Base-by-base conservation (phyloP, 176 grass and related monocot species). In the Saccharum officinarum region DNA sequence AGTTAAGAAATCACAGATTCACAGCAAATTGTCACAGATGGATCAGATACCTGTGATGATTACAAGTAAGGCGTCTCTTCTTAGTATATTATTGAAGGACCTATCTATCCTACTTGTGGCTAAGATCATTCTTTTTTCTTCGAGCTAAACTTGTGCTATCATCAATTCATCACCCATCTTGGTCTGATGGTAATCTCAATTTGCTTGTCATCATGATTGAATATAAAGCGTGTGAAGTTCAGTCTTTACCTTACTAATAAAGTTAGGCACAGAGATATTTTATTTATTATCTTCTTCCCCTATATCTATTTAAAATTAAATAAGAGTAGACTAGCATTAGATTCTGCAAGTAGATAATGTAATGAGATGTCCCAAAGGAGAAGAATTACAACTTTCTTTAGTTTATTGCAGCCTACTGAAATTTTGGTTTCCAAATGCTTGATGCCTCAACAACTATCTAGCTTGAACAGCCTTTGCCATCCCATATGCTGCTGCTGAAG, bases 401-500 rank as follows among this genome's bases (percentile, higher is more conserved):
- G 65, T 86, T 79, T 69, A 74, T 73, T 90, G 46, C 73, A 79
- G 57, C 30, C 55, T 66, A 73, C 55, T 49, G 72, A 82, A 82
- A 47, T 39, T 22, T 40, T 37, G 7, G 44, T 47, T 50, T 83
- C 7, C 7, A 26, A 61, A 69, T 37, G 26, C 26, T 26, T 18
- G 52, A 76, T 41, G 16, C 37, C 16, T 25, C 20, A 39, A 71
- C 34, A 23, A 78, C 69, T 81, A 92, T 80, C 79, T 71, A 84
- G 80, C 77, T 91, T 97, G 92, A 69, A 97, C 90, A 1, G 75
- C 88, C 75, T 97, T 97, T 0, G 92, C 95, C 74, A 97, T 89
- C 17, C 85, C 92, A 34, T 91, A 97, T 9, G 92, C 92, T 4
- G 92, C 95, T 55, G 90, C 95, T 45, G 95, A 97, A 62, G 95